Evolutionary conservation across 306 rosid genomes (phyloP), one percentile per base, ranked within the genome.

Genomic region (Fragaria vesca): DNA sequence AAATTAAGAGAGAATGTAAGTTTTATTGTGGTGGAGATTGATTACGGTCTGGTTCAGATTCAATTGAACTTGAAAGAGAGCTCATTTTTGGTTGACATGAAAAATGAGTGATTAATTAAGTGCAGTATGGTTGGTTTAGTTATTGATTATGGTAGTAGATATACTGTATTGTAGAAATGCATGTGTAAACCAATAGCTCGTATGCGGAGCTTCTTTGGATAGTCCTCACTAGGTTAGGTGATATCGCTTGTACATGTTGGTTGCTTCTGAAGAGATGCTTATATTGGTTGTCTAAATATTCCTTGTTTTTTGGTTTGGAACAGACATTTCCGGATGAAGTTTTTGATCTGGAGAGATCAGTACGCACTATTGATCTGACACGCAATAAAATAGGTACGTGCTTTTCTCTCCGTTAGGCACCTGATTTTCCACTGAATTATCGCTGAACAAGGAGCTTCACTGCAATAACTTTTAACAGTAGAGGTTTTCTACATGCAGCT

Each of bases 291-390:
- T 71, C 16, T 57, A 10, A 6, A 10, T 68, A 17, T 9, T 1
- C 13, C 12, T 36, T 69, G 21, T 43, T 54, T 6, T 48, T 32
- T 55, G 43, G 5, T 43, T 72, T 15, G 80, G 77, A 78, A 80
- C 80, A 93, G 99, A 61, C 93, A 24, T 95, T 95, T 86, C 98
- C 99, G 0, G 91, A 76, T 76, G 99, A 87, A 84, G 86, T 95
- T 87, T 84, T 93, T 71, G 90, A 86, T 57, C 74, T 93, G 79
- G 98, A 90, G 67, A 86, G 90, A 84, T 84, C 93, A 15, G 93
- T 93, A n/a, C 93, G 94, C 46, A 88, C 98, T 61, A 93, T 95
- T 76, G 99, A 95, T 82, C 76, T 95, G 63, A 93, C 93, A 0
- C 89, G 86, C 79, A 93, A 95, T 84, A 92, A 89, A 79, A 93